Percentiles rank a stretch among this genome's conserved stretches.
These are phyloP conservation scores for Diaporthe capsici DNA, from an alignment of 2,329 filamentous ascomycete species.

Conservation along the genomic window DNA sequence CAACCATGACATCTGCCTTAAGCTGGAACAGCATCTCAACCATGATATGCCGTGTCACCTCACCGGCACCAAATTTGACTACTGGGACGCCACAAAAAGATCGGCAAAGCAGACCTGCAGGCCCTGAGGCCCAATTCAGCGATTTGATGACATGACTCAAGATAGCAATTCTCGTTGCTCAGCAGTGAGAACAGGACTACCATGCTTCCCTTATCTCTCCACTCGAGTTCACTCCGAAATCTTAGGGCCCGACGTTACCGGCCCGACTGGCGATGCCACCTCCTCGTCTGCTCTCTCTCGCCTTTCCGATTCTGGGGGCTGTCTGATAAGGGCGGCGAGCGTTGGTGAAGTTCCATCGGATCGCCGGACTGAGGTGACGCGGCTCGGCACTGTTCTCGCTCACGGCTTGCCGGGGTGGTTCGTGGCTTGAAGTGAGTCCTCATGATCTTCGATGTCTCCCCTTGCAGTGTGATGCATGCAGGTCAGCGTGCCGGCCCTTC, in stretches of 20 bases:
- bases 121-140: neutral
- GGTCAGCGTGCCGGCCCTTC: neutral
- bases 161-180: slow-evolving; percentile 33
- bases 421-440: slow-evolving; percentile 3
- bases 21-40: slow-evolving; percentile 25
- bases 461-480: neutral
- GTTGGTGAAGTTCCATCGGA: neutral
- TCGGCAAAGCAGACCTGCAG: neutral
- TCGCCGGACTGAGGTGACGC: neutral
- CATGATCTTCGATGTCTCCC: neutral
- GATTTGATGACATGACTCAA: slow-evolving; percentile 22
- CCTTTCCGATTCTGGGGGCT: neutral
- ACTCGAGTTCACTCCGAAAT: neutral
- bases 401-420: neutral
- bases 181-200: neutral
- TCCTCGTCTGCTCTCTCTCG: neutral
- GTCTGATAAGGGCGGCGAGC: neutral
- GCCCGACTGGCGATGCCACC: slow-evolving; percentile 3
- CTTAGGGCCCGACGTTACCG: slow-evolving; percentile 8
- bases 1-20: slow-evolving; percentile 6
- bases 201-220: slow-evolving; percentile 32
- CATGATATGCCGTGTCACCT: neutral
- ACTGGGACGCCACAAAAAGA: neutral
- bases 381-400: neutral
- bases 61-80: neutral